Conservation (phyloP, 106 monocot species). For the Ottelia alismoides region DNA sequence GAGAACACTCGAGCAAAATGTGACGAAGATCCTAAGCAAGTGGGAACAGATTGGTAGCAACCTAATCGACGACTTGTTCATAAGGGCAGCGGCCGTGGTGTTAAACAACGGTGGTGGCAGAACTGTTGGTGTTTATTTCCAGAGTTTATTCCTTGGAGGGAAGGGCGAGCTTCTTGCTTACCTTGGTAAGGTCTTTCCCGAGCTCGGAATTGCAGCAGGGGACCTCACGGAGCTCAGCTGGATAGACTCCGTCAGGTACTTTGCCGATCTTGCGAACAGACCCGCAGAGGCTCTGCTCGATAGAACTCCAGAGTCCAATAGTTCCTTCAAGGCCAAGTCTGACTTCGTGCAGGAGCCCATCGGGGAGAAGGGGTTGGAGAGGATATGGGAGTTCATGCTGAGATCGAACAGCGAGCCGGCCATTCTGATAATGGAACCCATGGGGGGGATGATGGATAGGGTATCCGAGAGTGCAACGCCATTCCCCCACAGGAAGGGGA, state of each 20-base stretch:
- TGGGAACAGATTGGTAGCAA: constrained; percentile 7
- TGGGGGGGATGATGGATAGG: constrained; percentile 6
- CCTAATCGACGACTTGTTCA: not conserved
- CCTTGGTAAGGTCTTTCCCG: constrained; percentile 1
- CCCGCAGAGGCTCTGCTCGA: not conserved
- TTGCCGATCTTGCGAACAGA: not conserved
- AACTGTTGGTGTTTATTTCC: not conserved
- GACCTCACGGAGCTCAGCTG: constrained; percentile 3
- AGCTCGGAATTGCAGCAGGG: not conserved
- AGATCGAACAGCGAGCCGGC: not conserved
- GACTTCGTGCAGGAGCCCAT: constrained; percentile 13
- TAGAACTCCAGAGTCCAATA: not conserved
- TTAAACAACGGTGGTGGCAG: no score
- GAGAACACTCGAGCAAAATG: constrained; percentile 4
- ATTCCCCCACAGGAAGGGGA: constrained; percentile 7
- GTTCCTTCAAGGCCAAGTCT: constrained; percentile 7
- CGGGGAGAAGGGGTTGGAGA: not conserved
- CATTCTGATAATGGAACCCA: constrained; percentile 2
- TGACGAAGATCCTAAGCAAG: not conserved
- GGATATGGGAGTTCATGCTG: not conserved
- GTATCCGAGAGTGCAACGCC: not conserved
- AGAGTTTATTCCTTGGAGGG: not conserved
- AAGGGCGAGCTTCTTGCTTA: not conserved
- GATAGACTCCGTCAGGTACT: constrained; percentile 3
- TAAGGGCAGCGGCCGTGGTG: not conserved